Evolutionary conservation across 208 protist genomes (phyloP).

Genomic region (Leishmania tropica): DNA sequence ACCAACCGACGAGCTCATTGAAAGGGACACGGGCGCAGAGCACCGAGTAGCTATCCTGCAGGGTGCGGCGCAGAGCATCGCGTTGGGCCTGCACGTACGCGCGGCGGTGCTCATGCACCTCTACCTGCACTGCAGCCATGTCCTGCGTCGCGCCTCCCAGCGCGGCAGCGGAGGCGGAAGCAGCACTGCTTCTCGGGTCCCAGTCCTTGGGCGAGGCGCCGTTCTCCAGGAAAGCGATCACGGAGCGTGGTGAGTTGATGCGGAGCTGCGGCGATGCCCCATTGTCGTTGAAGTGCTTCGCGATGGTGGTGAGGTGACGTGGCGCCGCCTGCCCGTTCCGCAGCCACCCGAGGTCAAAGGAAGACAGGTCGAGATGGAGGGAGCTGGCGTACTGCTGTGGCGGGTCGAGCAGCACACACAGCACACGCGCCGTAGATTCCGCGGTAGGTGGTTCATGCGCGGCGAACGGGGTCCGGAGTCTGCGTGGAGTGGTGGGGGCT

Average conservation of each 20-base stretch:
- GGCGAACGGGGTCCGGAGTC: neutral
- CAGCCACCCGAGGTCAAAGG: conserved; percentile 79
- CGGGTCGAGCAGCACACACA: conserved; percentile 68
- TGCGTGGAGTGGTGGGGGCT: neutral
- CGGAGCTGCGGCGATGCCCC: neutral
- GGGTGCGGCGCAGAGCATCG: conserved; percentile 25
- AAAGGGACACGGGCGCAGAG: conserved; percentile 52
- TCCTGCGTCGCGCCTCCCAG: neutral
- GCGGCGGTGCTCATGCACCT: conserved; percentile 44
- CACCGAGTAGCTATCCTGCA: conserved; percentile 58
- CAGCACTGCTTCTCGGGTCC: neutral
- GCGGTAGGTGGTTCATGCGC: neutral
- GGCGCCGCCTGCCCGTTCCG: conserved; percentile 38
- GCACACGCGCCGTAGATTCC: conserved; percentile 53
- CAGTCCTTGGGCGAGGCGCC: conserved; percentile 66
- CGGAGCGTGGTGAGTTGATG: conserved; percentile 86
- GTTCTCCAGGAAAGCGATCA: conserved; percentile 71
- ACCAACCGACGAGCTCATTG: conserved; percentile 46
- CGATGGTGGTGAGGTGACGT: conserved; percentile 22
- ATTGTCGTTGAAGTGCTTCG: conserved; percentile 11
- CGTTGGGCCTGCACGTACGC: conserved; percentile 34
- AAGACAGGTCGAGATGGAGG: conserved; percentile 56
- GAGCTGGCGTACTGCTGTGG: conserved; percentile 64
- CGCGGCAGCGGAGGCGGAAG: neutral
- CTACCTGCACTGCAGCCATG: conserved; percentile 19